Evolutionary conservation across 768 basidiomycete species (phyloP).

Genomic region (Lyophyllum shimeji): DNA sequence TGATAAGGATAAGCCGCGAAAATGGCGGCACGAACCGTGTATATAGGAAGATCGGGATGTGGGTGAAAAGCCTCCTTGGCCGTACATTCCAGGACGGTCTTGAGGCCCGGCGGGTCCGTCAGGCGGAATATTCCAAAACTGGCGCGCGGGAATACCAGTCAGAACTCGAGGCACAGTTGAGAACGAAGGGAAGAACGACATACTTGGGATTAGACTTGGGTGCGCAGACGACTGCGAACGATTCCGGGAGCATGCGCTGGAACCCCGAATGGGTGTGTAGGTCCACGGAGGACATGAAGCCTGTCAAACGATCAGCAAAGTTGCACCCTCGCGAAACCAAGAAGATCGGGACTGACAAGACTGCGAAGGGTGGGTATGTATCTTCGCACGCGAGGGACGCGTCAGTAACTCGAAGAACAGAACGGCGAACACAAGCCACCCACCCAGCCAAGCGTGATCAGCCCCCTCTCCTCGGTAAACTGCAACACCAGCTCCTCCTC

Average conservation of each 20-base stretch:
- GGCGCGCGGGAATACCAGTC: neutral
- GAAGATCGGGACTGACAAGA: slow-evolving; percentile 52
- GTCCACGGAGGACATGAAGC: slow-evolving; percentile 95
- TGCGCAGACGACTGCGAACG: slow-evolving; percentile 91
- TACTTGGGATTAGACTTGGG: slow-evolving; percentile 77
- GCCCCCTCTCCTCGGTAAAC: slow-evolving; percentile 77
- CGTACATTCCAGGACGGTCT: slow-evolving; percentile 65
- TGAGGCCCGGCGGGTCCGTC: slow-evolving; percentile 83
- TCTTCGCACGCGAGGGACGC: slow-evolving; percentile 46
- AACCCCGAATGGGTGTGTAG: slow-evolving; percentile 90
- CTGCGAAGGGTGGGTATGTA: slow-evolving; percentile 91
- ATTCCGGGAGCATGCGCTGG: slow-evolving; percentile 88
- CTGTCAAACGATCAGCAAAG: slow-evolving; percentile 27
- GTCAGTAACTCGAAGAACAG: too few relatives aligned
- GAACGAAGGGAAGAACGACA: slow-evolving; percentile 18
- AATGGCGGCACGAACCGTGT: slow-evolving; percentile 63
- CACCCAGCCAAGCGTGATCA: slow-evolving; percentile 93
- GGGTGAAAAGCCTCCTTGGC: slow-evolving; percentile 83
- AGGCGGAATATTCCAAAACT: slow-evolving; percentile 90
- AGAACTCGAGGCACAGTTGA: neutral
- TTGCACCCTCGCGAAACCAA: neutral
- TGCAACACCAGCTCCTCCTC: slow-evolving; percentile 84
- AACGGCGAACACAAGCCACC: slow-evolving; percentile 21
- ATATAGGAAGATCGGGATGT: slow-evolving; percentile 81
- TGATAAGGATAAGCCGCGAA: neutral